A percentile compares a stretch with the other conserved stretches of the same genome.
Evolutionary conservation across 164 flowering plant species (phyloP).

Genomic region (Liquidambar formosana): DNA sequence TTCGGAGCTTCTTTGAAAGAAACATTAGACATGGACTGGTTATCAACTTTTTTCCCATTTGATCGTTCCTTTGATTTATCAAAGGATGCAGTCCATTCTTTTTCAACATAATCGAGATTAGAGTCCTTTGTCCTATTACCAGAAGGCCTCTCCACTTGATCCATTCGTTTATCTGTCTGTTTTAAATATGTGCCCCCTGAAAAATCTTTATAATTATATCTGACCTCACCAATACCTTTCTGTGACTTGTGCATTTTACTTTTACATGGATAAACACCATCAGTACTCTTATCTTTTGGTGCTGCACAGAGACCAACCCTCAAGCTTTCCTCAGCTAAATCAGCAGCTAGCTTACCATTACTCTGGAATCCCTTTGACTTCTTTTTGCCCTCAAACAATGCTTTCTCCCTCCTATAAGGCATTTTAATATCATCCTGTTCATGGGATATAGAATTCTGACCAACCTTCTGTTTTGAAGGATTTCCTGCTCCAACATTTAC

Average conservation of each 20-base stretch:
- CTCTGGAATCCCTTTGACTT: conserved; percentile 36
- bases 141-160: conserved; percentile 13
- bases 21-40: not conserved
- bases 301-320: conserved; percentile 20
- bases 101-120: conserved; percentile 9
- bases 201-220: conserved; percentile 13
- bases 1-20: conserved; percentile 15
- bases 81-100: conserved; percentile 6
- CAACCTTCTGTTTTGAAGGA: conserved; percentile 19
- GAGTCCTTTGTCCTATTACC: conserved; percentile 15
- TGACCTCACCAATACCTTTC: conserved; percentile 24
- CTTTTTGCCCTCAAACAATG: conserved; percentile 30
- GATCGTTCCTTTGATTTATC: conserved; percentile 22
- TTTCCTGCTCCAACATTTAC: conserved; percentile 13
- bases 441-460: conserved; percentile 16
- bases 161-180: conserved; percentile 5
- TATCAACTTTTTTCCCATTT: conserved; percentile 15
- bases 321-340: conserved; percentile 28
- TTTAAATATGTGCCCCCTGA: conserved; percentile 10
- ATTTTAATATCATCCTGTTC: conserved; percentile 15
- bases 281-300: conserved; percentile 22
- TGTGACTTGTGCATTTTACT: conserved; percentile 23
- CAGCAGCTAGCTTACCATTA: conserved; percentile 17
- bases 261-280: conserved; percentile 21
- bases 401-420: conserved; percentile 18